phyloP scores from a whole-genome alignment of 768 basidiomycete species.

The Pleurotus sapidus region DNA sequence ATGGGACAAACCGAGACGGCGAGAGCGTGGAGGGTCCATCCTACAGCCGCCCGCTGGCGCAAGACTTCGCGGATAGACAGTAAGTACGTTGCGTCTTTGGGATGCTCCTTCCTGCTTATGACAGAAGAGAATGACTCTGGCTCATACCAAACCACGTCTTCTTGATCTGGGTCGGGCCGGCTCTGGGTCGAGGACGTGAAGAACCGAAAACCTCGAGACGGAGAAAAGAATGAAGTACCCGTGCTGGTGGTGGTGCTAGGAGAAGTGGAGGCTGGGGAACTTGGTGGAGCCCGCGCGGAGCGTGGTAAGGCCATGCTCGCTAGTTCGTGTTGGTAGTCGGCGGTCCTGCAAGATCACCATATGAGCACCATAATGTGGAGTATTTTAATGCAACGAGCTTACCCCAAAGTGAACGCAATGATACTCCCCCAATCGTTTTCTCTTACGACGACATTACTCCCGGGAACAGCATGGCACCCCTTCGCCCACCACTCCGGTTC shows the following conservation, averaged over 20 bases:
- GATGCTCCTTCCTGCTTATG: slow-evolving; percentile 61
- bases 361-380: slow-evolving; percentile 1
- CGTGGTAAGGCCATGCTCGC: slow-evolving; percentile 33
- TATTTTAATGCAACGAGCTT: slow-evolving; percentile 12
- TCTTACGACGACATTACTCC: slow-evolving; percentile 59
- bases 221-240: slow-evolving; percentile 47
- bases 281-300: slow-evolving; percentile 16
- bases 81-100: slow-evolving; percentile 55
- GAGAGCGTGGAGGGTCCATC: slow-evolving; percentile 21
- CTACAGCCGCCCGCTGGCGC: slow-evolving; percentile 44
- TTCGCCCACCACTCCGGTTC: slow-evolving; percentile 68
- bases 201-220: slow-evolving; percentile 45
- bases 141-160: slow-evolving; percentile 56
- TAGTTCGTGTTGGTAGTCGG: slow-evolving; percentile 55
- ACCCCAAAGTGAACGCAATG: slow-evolving; percentile 76
- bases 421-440: slow-evolving; percentile 80
- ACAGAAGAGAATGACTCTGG: slow-evolving; percentile 59
- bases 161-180: slow-evolving; percentile 59
- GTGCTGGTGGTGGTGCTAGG: slow-evolving; percentile 23
- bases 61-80: slow-evolving; percentile 62
- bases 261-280: slow-evolving; percentile 16
- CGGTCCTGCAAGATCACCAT: slow-evolving; percentile 37
- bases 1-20: slow-evolving; percentile 7
- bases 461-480: slow-evolving; percentile 63
- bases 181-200: slow-evolving; percentile 37